Base-by-base conservation (phyloP, 352 stramenopile genomes). In the Stephanocyclus meneghinianus region DNA sequence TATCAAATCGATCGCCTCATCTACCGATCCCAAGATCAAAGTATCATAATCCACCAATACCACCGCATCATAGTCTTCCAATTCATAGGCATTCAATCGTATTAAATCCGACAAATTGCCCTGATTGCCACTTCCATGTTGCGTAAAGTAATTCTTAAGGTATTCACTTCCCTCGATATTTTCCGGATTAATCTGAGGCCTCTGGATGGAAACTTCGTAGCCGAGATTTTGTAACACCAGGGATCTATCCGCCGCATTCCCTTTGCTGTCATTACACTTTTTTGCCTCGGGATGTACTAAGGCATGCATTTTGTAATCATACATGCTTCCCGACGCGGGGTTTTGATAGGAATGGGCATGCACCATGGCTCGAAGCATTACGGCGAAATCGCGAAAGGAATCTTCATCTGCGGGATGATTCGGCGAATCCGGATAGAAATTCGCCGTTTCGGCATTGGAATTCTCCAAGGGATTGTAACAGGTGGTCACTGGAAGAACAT, bases 251-350 rank as follows among this genome's bases (percentile, higher is more conserved):
- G 21, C 21, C 21, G 40, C 32, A 32, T 26, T 47, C 29, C 62
- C 53, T 11, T 69, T 8, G 37, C 47, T 11, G 29, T 61, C n/a
- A 16, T 15, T 16, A 78, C 87, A 93, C 9, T 48, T 47, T 50
- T 66, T 78, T 4, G 81, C 88, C 40, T 83, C 40, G n/a, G 86
- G 84, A 69, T 91, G 86, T 51, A 91, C 74, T 11, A 93, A 82
- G 0, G 86, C 88, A 67, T 88, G 85, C 84, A 91, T 87, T 66
- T 88, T 81, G 59, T 92, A 92, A 74, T 90, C 74, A 55, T 91
- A 91, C 55, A 68, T 60, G 48, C 74, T 77, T 16, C 63, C 61
- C 7, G 67, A 77, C 0, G 74, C 55, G 3, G 61, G 29, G 65
- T 82, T 82, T 8, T 45, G 50, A 65, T 77, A 76, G 45, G 65